Conservation (phyloP, 2,329 filamentous ascomycete genomes). For the Neocatenulostroma microsporum region DNA sequence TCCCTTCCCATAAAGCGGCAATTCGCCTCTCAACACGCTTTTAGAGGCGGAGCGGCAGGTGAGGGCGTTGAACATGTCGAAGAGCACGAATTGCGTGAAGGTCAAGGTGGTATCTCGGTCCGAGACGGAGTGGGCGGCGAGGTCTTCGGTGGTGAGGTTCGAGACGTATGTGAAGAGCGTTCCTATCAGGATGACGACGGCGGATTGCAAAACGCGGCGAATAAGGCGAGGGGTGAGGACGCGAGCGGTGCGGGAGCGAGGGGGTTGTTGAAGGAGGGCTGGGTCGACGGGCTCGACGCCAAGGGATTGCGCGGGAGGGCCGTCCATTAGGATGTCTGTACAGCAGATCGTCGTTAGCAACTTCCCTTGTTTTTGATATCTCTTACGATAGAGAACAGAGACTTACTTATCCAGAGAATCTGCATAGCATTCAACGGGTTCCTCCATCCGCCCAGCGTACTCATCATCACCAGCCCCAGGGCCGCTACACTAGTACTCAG, state of each 20-base stretch:
- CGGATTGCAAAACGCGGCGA: constrained; percentile 76
- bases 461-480: constrained; percentile 81
- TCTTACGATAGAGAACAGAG: too few species aligned
- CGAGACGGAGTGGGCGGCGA: constrained; percentile 53
- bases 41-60: constrained; percentile 91
- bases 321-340: constrained; percentile 99
- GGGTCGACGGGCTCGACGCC: constrained; percentile 93
- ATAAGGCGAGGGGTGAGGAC: constrained; percentile 83
- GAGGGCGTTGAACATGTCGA: constrained; percentile 99
- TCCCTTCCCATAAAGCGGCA: constrained; percentile 56
- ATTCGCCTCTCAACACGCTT: constrained; percentile 77
- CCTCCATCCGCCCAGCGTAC: constrained; percentile 85
- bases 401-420: constrained; percentile 98
- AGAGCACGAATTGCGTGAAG: constrained; percentile 96
- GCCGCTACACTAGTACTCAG: constrained; percentile 94
- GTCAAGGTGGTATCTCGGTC: constrained; percentile 98
- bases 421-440: constrained; percentile 98
- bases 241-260: constrained; percentile 75
- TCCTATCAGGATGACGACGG: constrained; percentile 81
- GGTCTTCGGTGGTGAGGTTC: constrained; percentile 77
- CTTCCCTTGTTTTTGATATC: too few species aligned
- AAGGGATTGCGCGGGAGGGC: constrained; percentile 90
- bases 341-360: too few species aligned
- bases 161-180: constrained; percentile 85
- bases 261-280: constrained; percentile 85